phyloP scores from a whole-genome alignment of 495 filamentous ascomycete species.

The Amniculicola lignicola region DNA sequence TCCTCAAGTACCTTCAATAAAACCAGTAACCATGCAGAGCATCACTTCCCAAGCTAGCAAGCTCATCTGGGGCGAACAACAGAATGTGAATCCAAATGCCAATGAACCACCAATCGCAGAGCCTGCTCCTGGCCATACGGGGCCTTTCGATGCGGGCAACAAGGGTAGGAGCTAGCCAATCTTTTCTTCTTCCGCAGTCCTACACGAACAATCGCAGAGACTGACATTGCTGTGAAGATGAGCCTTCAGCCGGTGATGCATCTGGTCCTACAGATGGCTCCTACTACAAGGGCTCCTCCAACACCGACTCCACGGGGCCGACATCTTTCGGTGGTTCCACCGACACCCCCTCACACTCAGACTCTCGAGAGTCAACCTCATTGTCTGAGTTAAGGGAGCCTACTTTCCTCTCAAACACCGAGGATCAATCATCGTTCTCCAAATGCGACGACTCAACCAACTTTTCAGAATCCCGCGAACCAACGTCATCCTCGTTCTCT shows the following conservation, averaged over 20 bases:
- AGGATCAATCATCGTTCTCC: too few relatives aligned
- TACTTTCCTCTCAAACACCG: too few relatives aligned
- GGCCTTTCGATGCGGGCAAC: constrained; percentile 59
- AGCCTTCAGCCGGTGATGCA: not conserved
- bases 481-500: too few relatives aligned
- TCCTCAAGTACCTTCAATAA: too few relatives aligned
- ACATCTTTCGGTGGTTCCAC: too few relatives aligned
- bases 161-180: constrained; percentile 1
- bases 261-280: not conserved
- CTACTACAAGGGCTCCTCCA: not conserved
- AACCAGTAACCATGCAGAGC: too few relatives aligned
- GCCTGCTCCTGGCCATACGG: constrained; percentile 52
- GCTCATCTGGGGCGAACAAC: constrained; percentile 51
- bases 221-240: too few relatives aligned
- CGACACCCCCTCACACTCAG: too few relatives aligned
- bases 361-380: too few relatives aligned
- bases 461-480: too few relatives aligned
- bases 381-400: too few relatives aligned
- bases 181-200: constrained; percentile 15
- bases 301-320: not conserved
- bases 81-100: constrained; percentile 11
- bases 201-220: not conserved
- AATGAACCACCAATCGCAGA: constrained; percentile 43
- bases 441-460: too few relatives aligned
- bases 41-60: constrained; percentile 51